phyloP scores from a whole-genome alignment of 345 rosid species.

The Salix udensis region DNA sequence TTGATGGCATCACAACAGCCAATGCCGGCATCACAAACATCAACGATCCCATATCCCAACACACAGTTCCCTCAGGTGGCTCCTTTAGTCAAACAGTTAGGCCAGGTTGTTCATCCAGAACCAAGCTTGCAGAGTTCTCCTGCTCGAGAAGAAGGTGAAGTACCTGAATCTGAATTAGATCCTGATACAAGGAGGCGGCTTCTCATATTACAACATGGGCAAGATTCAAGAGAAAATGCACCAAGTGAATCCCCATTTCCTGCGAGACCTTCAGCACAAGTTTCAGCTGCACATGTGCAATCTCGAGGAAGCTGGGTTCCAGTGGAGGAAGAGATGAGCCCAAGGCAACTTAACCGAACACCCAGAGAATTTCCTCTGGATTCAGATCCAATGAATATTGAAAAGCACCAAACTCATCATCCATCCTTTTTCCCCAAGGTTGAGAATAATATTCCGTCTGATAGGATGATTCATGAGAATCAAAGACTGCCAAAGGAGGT shows the following conservation, averaged over 20 bases:
- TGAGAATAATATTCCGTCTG: slow-evolving; percentile 62
- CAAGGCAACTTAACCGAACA: slow-evolving; percentile 54
- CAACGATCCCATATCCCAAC: slow-evolving; percentile 45
- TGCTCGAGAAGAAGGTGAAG: slow-evolving; percentile 98
- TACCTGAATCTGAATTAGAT: slow-evolving; percentile 96
- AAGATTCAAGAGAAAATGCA: slow-evolving; percentile 71
- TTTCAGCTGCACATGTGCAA: slow-evolving; percentile 56
- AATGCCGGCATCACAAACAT: slow-evolving; percentile 44
- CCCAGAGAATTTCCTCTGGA: slow-evolving; percentile 64
- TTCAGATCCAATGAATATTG: slow-evolving; percentile 61
- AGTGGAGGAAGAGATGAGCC: slow-evolving; percentile 81
- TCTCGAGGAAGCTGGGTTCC: slow-evolving; percentile 75
- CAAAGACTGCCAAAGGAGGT: slow-evolving; percentile 85
- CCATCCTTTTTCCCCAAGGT: slow-evolving; percentile 56
- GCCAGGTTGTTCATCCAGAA: slow-evolving; percentile 53
- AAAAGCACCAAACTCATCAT: slow-evolving; percentile 60
- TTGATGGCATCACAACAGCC: slow-evolving; percentile 44
- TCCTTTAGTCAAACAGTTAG: slow-evolving; percentile 52
- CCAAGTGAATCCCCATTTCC: slow-evolving; percentile 69
- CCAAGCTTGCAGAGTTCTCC: slow-evolving; percentile 83
- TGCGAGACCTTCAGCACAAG: slow-evolving; percentile 57
- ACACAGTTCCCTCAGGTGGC: slow-evolving; percentile 54
- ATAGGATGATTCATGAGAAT: slow-evolving; percentile 69
- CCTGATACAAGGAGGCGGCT: slow-evolving; percentile 96
- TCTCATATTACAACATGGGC: slow-evolving; percentile 96